These are phyloP conservation scores for Daldinia sp. DNA, from an alignment of 2,329 filamentous ascomycete genomes.

Conservation along the genomic window DNA sequence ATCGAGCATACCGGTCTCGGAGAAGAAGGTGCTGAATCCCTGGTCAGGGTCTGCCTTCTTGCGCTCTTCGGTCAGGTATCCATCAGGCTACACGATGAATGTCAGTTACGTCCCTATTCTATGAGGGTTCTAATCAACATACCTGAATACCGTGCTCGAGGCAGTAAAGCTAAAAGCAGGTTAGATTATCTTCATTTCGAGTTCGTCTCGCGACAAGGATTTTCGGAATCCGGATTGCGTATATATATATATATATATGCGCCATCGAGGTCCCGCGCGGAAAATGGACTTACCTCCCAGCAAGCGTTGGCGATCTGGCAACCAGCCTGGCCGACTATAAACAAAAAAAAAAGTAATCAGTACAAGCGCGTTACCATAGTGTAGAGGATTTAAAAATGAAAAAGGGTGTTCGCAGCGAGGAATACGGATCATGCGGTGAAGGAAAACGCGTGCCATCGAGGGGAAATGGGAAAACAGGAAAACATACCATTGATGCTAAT, in stretches of 20 bases:
- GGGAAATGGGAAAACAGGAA: conserved; percentile 28
- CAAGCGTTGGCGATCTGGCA: conserved; percentile 99
- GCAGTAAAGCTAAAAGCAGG: conserved; percentile 85
- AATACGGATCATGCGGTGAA: conserved; percentile 55
- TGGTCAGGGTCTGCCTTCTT: conserved; percentile 93
- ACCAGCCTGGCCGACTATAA: conserved; percentile 96
- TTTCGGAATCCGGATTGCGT: conserved; percentile 20
- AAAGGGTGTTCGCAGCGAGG: conserved; percentile 26
- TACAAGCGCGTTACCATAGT: conserved; percentile 40
- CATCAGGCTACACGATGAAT: conserved; percentile 77
- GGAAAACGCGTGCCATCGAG: conserved; percentile 49
- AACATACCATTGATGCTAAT: conserved; percentile 96
- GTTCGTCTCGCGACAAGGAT: conserved; percentile 35
- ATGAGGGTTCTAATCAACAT: conserved; percentile 51
- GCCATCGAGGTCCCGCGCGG: not conserved
- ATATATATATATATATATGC: conserved; percentile 17
- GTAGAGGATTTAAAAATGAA: conserved; percentile 36
- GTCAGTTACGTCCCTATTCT: conserved; percentile 40
- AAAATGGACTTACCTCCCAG: conserved; percentile 87
- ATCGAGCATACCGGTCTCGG: conserved; percentile 83
- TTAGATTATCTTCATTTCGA: conserved; percentile 24
- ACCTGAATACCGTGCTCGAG: conserved; percentile 99
- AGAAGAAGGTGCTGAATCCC: conserved; percentile 99
- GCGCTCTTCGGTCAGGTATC: conserved; percentile 97
- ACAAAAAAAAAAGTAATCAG: conserved; percentile 64